A percentile compares a stretch with the other conserved stretches of the same genome.
Conservation (phyloP, 1,139 yeast species). For the Magnusiomyces fungicola region DNA sequence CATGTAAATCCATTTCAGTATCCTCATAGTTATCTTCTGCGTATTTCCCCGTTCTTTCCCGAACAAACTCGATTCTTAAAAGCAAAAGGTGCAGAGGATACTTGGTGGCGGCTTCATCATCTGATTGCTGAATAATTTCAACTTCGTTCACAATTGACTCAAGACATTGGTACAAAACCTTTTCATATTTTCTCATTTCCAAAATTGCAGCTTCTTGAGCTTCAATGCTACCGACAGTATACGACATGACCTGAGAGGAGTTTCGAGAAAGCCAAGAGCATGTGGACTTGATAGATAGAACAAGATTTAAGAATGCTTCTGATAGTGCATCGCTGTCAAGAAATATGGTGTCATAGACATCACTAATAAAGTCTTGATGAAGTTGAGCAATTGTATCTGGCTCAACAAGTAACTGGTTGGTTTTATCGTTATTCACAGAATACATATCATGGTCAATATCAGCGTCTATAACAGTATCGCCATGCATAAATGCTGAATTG, state of each 20-base stretch:
- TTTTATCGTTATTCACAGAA: neutral
- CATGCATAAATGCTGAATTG: too few species aligned
- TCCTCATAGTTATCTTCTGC: neutral
- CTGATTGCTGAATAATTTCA: slow-evolving; percentile 4
- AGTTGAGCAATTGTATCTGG: slow-evolving; percentile 3
- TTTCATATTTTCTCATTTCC: slow-evolving; percentile 1
- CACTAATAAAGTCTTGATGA: slow-evolving; percentile 5
- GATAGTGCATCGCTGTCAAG: neutral
- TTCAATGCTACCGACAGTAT: neutral
- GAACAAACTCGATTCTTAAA: slow-evolving; percentile 10
- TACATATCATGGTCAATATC: neutral
- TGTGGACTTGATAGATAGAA: neutral
- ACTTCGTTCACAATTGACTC: neutral
- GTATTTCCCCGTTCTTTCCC: neutral
- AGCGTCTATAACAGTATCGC: too few species aligned
- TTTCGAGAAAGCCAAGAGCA: neutral
- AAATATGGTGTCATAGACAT: slow-evolving; percentile 2
- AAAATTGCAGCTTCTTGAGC: neutral
- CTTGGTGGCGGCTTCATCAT: slow-evolving; percentile 4
- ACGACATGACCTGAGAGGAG: neutral
- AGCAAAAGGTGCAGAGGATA: slow-evolving; percentile 8
- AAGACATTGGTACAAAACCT: neutral
- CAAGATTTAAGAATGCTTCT: neutral
- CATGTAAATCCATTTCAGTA: neutral
- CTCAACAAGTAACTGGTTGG: neutral